Evolutionary conservation across 257 asterid genomes (phyloP), one percentile per base, ranked within the genome.

Genomic region (Jasminum sambac): DNA sequence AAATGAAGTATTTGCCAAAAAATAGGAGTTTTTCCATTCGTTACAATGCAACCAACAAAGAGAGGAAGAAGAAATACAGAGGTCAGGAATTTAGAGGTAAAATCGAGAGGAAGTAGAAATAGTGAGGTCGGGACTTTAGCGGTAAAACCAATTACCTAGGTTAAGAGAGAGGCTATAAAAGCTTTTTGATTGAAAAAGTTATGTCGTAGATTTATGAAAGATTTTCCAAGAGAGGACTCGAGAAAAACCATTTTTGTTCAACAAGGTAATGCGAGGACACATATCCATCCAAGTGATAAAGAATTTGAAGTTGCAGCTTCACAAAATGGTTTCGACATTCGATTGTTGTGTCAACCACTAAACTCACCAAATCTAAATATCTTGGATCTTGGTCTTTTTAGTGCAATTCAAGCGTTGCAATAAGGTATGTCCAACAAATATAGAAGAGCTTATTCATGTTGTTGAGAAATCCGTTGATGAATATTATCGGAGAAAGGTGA

Each of bases 261-360:
- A 66, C 67, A 73, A 64, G 50, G 64, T 24, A 73, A 55, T 21
- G 60, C 70, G 69, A 62, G 70, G 57, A 36, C 70, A 68, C 74
- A 68, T 41, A 11, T 75, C 13, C 36, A 64, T 62, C 46, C 11
- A 42, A 63, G 38, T 68, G 72, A 66, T 73, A 40, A 50, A 37
- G 44, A 66, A 38, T 73, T 73, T 38, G 8, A 13, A 16, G 9
- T 5, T 50, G 66, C 72, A 16, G 62, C 74, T 30, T 30, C 48
- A 43, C 12, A 48, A 38, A 23, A 58, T 68, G 69, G 79, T 11
- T 61, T 59, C 19, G 63, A 12, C 48, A 59, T 67, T 44, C 43
- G 23, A n/a, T 8, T 37, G 57, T 12, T 41, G 19, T 55, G 63
- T 50, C 66, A 69, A 50, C 61, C 76, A 16, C 13, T 63, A 7